Percentiles rank a stretch among this genome's conserved stretches.
These are phyloP conservation scores for Vicia faba DNA, from an alignment of 306 rosid species.

Conservation along the genomic window DNA sequence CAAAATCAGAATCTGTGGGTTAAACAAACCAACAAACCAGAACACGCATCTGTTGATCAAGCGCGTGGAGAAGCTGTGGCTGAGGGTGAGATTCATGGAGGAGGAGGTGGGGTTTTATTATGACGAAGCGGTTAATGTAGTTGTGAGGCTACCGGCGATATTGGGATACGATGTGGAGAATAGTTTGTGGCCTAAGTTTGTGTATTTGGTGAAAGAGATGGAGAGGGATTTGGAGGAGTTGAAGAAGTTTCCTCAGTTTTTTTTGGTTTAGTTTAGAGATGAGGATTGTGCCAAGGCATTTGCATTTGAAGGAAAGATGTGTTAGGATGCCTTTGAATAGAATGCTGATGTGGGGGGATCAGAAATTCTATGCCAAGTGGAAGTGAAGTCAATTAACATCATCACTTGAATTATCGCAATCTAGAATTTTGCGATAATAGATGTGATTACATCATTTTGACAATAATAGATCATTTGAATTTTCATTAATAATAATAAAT, in stretches of 20 bases:
- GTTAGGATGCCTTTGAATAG: constrained; percentile 61
- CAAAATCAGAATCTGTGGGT: constrained; percentile 46
- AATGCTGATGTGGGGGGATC: constrained; percentile 74
- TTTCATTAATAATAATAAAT: background rate
- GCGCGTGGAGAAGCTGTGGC: constrained; percentile 58
- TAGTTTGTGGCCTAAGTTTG: constrained; percentile 63
- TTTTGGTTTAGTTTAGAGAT: constrained; percentile 74
- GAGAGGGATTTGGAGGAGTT: constrained; percentile 65
- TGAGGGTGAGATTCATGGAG: constrained; percentile 51
- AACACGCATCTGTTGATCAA: constrained; percentile 75
- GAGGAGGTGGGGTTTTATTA: constrained; percentile 52
- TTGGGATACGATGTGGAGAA: constrained; percentile 70
- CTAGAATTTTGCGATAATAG: background rate
- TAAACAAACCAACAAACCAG: constrained; percentile 50
- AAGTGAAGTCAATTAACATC: constrained; percentile 6
- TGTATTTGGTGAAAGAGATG: constrained; percentile 69
- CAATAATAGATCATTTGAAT: no score
- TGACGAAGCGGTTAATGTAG: constrained; percentile 53
- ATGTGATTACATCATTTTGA: background rate
- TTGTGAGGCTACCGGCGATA: constrained; percentile 67
- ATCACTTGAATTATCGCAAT: background rate
- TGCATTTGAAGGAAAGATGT: constrained; percentile 66
- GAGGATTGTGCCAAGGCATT: constrained; percentile 66
- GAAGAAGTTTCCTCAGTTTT: constrained; percentile 73
- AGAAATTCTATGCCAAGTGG: constrained; percentile 66